Evolutionary conservation across 345 rosid species (phyloP).

Genomic region (Punica granatum): DNA sequence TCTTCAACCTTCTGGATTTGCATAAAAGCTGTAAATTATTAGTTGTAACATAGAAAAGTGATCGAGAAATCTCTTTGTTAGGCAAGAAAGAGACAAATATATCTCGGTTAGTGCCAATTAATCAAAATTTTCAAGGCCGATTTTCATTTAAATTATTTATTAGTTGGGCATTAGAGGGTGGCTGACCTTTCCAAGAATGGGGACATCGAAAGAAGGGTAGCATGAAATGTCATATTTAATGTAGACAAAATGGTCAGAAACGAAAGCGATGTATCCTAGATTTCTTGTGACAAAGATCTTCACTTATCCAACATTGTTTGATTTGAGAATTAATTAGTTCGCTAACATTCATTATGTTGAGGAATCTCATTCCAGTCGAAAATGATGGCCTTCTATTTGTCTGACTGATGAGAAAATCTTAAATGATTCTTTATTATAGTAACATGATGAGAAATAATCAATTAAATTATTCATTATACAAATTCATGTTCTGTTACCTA

Average conservation of each 20-base stretch:
- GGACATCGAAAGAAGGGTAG: constrained; percentile 1
- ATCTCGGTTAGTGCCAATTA: background rate
- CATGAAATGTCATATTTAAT: constrained; percentile 1
- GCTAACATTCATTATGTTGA: background rate
- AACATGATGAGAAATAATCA: too few relatives aligned
- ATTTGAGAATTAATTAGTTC: background rate
- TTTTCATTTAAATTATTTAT: background rate
- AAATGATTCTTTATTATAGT: too few relatives aligned
- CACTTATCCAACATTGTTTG: background rate
- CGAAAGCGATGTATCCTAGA: constrained; percentile 8
- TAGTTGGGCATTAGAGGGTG: background rate
- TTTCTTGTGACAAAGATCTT: constrained; percentile 7
- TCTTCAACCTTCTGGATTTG: too few relatives aligned
- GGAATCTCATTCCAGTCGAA: background rate
- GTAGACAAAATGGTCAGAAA: constrained; percentile 8
- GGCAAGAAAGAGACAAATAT: background rate
- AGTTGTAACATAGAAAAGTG: background rate
- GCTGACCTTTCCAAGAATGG: constrained; percentile 8
- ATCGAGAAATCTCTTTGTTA: background rate
- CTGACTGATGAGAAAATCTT: too few relatives aligned
- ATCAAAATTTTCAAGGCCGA: background rate
- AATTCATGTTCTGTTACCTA: too few relatives aligned
- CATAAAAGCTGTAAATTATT: too few relatives aligned
- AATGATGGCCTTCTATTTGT: background rate
- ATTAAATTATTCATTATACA: too few relatives aligned